A percentile compares a stretch with the other conserved stretches of the same genome.
These are phyloP conservation scores for Meira nashicola DNA, from an alignment of 1,284 basidiomycete genomes.

Conservation along the genomic window DNA sequence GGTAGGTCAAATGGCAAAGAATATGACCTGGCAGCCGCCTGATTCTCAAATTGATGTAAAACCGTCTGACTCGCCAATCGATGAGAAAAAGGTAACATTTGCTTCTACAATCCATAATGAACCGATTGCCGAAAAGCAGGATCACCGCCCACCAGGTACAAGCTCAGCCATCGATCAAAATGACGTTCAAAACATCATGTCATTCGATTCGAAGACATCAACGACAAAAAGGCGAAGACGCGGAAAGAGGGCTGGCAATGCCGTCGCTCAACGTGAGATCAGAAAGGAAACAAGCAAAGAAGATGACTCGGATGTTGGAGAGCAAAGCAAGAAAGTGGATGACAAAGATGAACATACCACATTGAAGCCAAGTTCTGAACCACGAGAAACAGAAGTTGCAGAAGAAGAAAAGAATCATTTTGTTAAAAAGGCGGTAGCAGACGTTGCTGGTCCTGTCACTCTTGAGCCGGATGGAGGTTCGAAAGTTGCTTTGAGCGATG, in stretches of 20 bases:
- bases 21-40: constrained; percentile 54
- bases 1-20: constrained; percentile 32
- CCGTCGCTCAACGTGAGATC: background rate
- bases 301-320: constrained; percentile 17
- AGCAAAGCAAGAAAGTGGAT: constrained; percentile 25
- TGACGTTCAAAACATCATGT: background rate
- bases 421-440: background rate
- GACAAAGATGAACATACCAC: constrained; percentile 16
- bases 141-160: background rate
- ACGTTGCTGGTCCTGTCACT: constrained; percentile 24
- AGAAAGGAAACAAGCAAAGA: constrained; percentile 18
- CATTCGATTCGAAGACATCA: constrained; percentile 4
- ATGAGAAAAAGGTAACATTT: constrained; percentile 1
- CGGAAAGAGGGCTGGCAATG: constrained; percentile 12
- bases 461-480: constrained; percentile 1
- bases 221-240: constrained; percentile 16
- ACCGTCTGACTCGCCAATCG: background rate
- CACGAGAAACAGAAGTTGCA: constrained; percentile 22
- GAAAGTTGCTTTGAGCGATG: constrained; percentile 2
- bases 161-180: background rate
- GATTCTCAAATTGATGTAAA: background rate
- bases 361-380: background rate
- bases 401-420: too few species aligned
- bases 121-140: background rate
- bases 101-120: background rate